These are phyloP conservation scores for Candida stauntonica DNA, from an alignment of 805 yeast species.

Conservation along the genomic window DNA sequence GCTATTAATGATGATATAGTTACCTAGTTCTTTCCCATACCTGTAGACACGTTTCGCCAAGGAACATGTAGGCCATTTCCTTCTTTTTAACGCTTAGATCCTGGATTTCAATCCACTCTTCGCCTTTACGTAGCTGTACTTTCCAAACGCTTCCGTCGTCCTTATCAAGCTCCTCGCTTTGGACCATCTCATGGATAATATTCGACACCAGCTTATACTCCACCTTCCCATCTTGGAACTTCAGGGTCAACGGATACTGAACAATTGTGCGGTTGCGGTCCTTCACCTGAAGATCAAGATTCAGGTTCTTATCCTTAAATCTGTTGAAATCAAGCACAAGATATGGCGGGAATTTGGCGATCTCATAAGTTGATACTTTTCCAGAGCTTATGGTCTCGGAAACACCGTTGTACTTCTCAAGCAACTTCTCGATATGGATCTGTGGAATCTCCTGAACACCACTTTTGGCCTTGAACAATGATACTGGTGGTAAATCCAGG, in stretches of 20 bases:
- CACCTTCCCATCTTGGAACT: slow-evolving; percentile 24
- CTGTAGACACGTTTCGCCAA: slow-evolving; percentile 61
- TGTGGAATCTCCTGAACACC: slow-evolving; percentile 49
- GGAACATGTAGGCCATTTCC: slow-evolving; percentile 55
- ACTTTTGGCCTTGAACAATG: slow-evolving; percentile 49
- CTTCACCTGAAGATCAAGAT: slow-evolving; percentile 32
- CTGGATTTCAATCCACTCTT: slow-evolving; percentile 56
- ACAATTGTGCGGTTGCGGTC: slow-evolving; percentile 59
- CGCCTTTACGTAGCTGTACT: slow-evolving; percentile 42
- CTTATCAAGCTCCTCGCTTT: slow-evolving; percentile 18
- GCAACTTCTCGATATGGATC: slow-evolving; percentile 38
- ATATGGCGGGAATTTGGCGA: slow-evolving; percentile 45
- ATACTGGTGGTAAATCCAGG: slow-evolving; percentile 54
- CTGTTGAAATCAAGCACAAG: slow-evolving; percentile 57
- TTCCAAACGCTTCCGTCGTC: slow-evolving; percentile 40
- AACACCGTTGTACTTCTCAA: slow-evolving; percentile 38
- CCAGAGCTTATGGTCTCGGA: slow-evolving; percentile 31
- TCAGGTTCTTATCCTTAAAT: slow-evolving; percentile 33
- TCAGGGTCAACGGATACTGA: slow-evolving; percentile 42
- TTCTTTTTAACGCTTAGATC: slow-evolving; percentile 44
- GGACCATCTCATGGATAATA: slow-evolving; percentile 34
- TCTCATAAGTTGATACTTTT: slow-evolving; percentile 34
- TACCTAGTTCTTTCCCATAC: slow-evolving; percentile 47
- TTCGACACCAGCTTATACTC: slow-evolving; percentile 46
- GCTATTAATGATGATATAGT: not conserved